Percentiles rank a stretch among this genome's conserved stretches.
Conservation (phyloP, 441 rosid genomes). For the Aquilaria agallochum region DNA sequence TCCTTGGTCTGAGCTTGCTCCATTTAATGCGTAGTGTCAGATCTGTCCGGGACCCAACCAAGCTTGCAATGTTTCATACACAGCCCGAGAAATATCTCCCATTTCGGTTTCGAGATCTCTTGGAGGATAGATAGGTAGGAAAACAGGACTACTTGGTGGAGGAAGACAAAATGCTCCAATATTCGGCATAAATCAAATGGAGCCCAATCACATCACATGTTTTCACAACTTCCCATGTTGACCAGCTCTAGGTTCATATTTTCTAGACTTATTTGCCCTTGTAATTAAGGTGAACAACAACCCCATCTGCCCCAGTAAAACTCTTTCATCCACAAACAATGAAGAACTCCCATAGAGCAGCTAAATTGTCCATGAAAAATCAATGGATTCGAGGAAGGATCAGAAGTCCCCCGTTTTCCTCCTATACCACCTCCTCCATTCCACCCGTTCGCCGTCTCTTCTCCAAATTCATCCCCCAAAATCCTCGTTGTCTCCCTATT, state of each 20-base stretch:
- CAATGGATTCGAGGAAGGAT: slow-evolving; percentile 80
- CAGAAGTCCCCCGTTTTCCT: slow-evolving; percentile 47
- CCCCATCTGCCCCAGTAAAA: slow-evolving; percentile 48
- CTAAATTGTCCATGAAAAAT: too few species aligned
- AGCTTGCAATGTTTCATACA: too few species aligned
- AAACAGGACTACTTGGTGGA: too few species aligned
- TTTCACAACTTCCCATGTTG: slow-evolving; percentile 21
- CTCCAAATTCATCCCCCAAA: slow-evolving; percentile 46
- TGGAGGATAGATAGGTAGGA: too few species aligned
- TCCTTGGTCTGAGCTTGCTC: too few species aligned
- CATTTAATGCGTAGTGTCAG: too few species aligned
- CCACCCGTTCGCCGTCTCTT: slow-evolving; percentile 45
- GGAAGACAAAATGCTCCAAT: too few species aligned
- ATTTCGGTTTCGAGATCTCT: too few species aligned
- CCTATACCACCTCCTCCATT: slow-evolving; percentile 40
- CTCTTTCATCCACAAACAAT: slow-evolving; percentile 52
- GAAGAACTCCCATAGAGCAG: slow-evolving; percentile 41
- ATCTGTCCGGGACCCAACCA: too few species aligned
- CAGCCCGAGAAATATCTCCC: too few species aligned
- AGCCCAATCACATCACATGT: too few species aligned
- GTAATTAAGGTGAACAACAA: background rate
- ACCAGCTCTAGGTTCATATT: slow-evolving; percentile 47
- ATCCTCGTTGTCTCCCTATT: slow-evolving; percentile 31
- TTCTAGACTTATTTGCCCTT: slow-evolving; percentile 62
- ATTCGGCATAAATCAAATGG: too few species aligned